These are phyloP conservation scores for Xylaria telfairii DNA, from an alignment of 495 filamentous ascomycete species.

Conservation along the genomic window DNA sequence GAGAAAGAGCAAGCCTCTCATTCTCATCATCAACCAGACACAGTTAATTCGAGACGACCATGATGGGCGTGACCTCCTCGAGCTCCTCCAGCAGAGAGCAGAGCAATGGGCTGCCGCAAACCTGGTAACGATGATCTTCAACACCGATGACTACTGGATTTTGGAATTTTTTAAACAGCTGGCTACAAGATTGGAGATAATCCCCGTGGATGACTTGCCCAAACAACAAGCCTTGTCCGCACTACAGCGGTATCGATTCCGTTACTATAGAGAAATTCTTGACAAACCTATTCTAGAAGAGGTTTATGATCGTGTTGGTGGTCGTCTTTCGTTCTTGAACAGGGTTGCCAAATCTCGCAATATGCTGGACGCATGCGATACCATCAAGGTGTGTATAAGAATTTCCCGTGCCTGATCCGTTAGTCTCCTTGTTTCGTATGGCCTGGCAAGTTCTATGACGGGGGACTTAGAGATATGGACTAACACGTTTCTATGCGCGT, in stretches of 20 bases:
- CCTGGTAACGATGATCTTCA: slow-evolving; percentile 88
- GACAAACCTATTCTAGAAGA: slow-evolving; percentile 65
- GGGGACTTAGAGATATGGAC: no score
- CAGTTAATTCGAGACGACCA: slow-evolving; percentile 91
- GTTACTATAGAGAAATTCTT: slow-evolving; percentile 68
- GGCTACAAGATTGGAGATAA: slow-evolving; percentile 89
- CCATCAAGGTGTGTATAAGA: no score
- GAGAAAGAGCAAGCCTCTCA: slow-evolving; percentile 67
- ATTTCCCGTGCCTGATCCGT: no score
- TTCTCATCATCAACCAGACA: slow-evolving; percentile 89
- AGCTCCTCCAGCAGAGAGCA: slow-evolving; percentile 93
- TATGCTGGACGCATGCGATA: slow-evolving; percentile 76
- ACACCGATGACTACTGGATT: slow-evolving; percentile 97
- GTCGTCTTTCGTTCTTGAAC: slow-evolving; percentile 83
- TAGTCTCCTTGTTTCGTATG: no score
- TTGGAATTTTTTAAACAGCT: slow-evolving; percentile 92
- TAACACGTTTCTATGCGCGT: no score
- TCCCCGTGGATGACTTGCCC: slow-evolving; percentile 79
- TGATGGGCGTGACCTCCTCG: slow-evolving; percentile 86
- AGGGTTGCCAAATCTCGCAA: slow-evolving; percentile 81
- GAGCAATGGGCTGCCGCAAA: slow-evolving; percentile 94
- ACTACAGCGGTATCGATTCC: slow-evolving; percentile 73
- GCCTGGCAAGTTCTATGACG: no score
- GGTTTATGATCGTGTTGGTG: slow-evolving; percentile 85
- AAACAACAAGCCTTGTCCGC: slow-evolving; percentile 78